Percentiles rank a stretch among this genome's conserved stretches.
Evolutionary conservation across 768 basidiomycete species (phyloP).

Genomic region (Boletus insuetus): DNA sequence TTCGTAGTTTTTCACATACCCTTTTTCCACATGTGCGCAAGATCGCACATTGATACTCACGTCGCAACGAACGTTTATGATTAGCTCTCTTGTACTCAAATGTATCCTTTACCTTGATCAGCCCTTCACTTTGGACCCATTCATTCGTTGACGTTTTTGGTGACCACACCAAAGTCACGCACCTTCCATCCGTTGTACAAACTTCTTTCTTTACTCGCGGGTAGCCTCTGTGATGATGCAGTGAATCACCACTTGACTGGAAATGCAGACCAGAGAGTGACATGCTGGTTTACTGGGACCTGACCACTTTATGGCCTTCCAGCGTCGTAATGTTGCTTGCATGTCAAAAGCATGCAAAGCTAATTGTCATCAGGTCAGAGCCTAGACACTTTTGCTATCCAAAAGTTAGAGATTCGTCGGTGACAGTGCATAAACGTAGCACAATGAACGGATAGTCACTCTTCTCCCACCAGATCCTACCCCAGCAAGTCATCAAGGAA

Average conservation of each 20-base stretch:
- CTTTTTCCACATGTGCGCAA: slow-evolving; percentile 3
- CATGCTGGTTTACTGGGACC: neutral
- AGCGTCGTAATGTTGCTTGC: neutral
- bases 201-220: neutral
- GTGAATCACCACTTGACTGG: slow-evolving; percentile 2
- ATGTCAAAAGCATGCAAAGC: neutral
- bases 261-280: neutral
- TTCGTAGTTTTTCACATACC: neutral
- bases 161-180: neutral
- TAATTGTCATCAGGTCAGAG: neutral
- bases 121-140: neutral
- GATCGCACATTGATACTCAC: slow-evolving; percentile 10
- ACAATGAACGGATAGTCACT: neutral
- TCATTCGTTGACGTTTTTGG: slow-evolving; percentile 2
- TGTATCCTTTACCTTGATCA: neutral
- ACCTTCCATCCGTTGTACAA: slow-evolving; percentile 5
- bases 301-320: too few species aligned
- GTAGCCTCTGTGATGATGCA: neutral
- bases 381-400: neutral
- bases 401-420: neutral
- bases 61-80: slow-evolving; percentile 15
- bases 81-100: neutral
- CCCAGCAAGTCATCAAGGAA: slow-evolving; percentile 66
- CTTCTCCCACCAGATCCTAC: slow-evolving; percentile 19
- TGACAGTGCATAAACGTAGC: neutral